These are phyloP conservation scores for Ceraceosorus guamensis DNA, from an alignment of 1,284 basidiomycete genomes.

Conservation along the genomic window DNA sequence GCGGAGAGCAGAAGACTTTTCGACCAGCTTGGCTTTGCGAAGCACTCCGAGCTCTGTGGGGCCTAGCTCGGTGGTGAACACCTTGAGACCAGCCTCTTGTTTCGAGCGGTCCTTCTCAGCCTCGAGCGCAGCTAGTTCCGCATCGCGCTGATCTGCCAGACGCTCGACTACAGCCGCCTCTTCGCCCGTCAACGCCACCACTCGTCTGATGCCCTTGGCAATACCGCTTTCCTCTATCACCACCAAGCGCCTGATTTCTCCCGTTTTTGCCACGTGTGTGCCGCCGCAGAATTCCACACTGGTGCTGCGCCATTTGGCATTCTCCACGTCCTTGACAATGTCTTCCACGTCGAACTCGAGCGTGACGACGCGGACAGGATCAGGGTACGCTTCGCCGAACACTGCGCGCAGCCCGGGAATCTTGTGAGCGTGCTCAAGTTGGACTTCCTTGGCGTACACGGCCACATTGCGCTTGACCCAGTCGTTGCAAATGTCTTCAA, in stretches of 20 bases:
- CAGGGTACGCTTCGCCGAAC: slow-evolving; percentile 95
- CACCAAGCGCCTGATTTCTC: slow-evolving; percentile 91
- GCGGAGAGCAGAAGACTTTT: slow-evolving; percentile 64
- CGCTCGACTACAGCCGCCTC: slow-evolving; percentile 78
- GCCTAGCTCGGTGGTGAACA: slow-evolving; percentile 76
- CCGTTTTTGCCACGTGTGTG: slow-evolving; percentile 89
- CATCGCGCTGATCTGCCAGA: slow-evolving; percentile 61
- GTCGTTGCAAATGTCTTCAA: slow-evolving; percentile 74
- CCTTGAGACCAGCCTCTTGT: slow-evolving; percentile 78
- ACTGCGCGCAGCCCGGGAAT: slow-evolving; percentile 92
- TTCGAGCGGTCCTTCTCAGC: slow-evolving; percentile 61
- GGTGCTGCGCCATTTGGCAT: slow-evolving; percentile 80
- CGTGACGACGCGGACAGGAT: slow-evolving; percentile 90
- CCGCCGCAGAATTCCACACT: slow-evolving; percentile 97
- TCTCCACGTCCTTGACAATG: slow-evolving; percentile 73
- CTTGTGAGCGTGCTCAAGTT: slow-evolving; percentile 70
- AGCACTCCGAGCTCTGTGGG: slow-evolving; percentile 81
- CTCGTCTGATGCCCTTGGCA: slow-evolving; percentile 91
- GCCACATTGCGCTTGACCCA: slow-evolving; percentile 85
- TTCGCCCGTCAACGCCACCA: slow-evolving; percentile 88
- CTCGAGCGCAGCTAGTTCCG: slow-evolving; percentile 63
- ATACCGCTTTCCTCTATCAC: slow-evolving; percentile 94
- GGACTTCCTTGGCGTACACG: slow-evolving; percentile 80
- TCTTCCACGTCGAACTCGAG: slow-evolving; percentile 81
- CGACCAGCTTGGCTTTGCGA: slow-evolving; percentile 71